Evolutionary conservation across 2,329 filamentous ascomycete species (phyloP).

Genomic region (Colletotrichum aenigma): DNA sequence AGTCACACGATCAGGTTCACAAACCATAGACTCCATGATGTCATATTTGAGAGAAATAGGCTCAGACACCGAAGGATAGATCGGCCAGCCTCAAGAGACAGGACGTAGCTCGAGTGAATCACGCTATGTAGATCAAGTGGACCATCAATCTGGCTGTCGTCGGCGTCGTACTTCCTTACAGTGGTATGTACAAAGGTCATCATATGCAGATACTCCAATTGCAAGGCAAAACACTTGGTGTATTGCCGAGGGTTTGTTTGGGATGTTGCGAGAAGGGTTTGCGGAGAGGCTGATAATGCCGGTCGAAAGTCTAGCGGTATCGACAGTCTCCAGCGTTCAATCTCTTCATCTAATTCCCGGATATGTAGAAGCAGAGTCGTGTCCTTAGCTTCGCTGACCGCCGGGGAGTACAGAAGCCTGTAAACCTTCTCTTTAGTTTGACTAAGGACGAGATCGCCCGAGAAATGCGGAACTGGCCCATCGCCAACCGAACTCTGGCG

Average conservation of each 20-base stretch:
- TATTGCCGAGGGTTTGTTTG: not conserved
- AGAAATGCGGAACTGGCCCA: not conserved
- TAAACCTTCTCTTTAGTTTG: not conserved
- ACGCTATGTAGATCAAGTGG: conserved; percentile 23
- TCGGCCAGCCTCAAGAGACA: conserved; percentile 25
- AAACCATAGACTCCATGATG: not conserved
- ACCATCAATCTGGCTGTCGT: not conserved
- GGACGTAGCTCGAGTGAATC: conserved; percentile 25
- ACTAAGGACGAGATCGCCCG: not conserved
- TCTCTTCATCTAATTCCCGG: conserved; percentile 33
- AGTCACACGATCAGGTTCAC: no score
- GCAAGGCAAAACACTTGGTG: not conserved
- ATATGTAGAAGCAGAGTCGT: conserved; percentile 23
- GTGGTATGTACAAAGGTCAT: conserved; percentile 22
- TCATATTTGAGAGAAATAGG: not conserved
- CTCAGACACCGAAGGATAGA: conserved; percentile 15
- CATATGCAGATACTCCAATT: conserved; percentile 23
- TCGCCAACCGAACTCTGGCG: rapidly evolving
- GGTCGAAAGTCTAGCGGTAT: conserved; percentile 20
- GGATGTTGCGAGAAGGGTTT: not conserved
- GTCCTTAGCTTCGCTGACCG: not conserved
- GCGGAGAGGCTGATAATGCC: not conserved
- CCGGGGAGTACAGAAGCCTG: not conserved
- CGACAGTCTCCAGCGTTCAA: conserved; percentile 34
- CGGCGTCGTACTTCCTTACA: conserved; percentile 22